Percentiles rank a stretch among this genome's conserved stretches.
phyloP scores from a whole-genome alignment of 208 protist species.

The Herpetomonas samuelpessoai region DNA sequence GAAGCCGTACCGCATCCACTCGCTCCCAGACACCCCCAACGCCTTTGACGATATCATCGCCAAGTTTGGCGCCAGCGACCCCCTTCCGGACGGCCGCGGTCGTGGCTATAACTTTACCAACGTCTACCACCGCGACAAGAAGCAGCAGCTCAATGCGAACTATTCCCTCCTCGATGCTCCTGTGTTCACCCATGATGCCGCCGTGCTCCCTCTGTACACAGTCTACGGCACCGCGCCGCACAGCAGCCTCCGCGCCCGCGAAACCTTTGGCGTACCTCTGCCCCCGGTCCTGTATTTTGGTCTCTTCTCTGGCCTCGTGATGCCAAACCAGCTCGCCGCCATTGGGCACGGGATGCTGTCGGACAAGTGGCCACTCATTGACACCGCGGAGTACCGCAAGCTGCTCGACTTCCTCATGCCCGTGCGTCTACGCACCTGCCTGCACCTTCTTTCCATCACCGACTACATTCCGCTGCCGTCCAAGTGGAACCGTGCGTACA shows the following conservation, averaged over 20 bases:
- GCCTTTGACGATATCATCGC: not conserved
- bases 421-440: slow-evolving; percentile 68
- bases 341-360: slow-evolving; percentile 52
- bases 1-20: slow-evolving; percentile 9
- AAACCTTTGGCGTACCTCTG: slow-evolving; percentile 57
- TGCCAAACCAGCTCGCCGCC: slow-evolving; percentile 53
- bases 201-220: slow-evolving; percentile 32
- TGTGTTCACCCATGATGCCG: slow-evolving; percentile 21
- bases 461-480: slow-evolving; percentile 11
- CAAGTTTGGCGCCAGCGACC: not conserved
- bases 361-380: slow-evolving; percentile 85
- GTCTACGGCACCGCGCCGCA: slow-evolving; percentile 35
- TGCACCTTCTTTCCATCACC: slow-evolving; percentile 53
- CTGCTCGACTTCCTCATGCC: slow-evolving; percentile 69
- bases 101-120: slow-evolving; percentile 11
- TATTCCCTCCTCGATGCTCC: slow-evolving; percentile 16
- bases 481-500: slow-evolving; percentile 45
- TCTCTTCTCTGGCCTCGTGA: slow-evolving; percentile 54
- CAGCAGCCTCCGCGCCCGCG: slow-evolving; percentile 15
- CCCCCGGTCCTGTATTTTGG: slow-evolving; percentile 67
- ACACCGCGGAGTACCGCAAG: slow-evolving; percentile 66
- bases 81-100: not conserved
- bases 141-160: slow-evolving; percentile 12
- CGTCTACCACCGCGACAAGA: not conserved
- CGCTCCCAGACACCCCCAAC: not conserved